phyloP scores from a whole-genome alignment of 176 grass and related monocot species.

The Hordeum marinum region DNA sequence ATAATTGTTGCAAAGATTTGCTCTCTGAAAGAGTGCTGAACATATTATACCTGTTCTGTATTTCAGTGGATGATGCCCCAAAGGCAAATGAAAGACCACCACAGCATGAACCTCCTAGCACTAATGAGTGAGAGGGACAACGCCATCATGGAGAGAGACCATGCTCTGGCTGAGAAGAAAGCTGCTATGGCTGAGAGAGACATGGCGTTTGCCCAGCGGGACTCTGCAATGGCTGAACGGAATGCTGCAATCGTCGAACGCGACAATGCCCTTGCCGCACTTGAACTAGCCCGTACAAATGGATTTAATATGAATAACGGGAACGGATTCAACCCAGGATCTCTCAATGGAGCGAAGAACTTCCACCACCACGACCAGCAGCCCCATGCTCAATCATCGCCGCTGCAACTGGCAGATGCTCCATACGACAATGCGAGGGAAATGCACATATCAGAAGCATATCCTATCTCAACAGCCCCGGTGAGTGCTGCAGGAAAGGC shows the following conservation, averaged over 20 bases:
- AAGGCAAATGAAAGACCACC: conserved; percentile 66
- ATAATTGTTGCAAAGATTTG: background rate
- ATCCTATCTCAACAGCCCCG: conserved; percentile 52
- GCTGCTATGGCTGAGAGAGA: conserved; percentile 77
- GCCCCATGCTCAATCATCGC: conserved; percentile 55
- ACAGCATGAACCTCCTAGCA: conserved; percentile 57
- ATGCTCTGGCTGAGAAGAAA: conserved; percentile 84
- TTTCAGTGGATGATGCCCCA: conserved; percentile 95
- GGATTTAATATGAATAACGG: conserved; percentile 45
- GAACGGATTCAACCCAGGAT: conserved; percentile 36
- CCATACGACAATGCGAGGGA: conserved; percentile 73
- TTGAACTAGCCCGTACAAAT: conserved; percentile 55
- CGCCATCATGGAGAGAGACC: conserved; percentile 72
- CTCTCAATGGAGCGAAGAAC: conserved; percentile 37
- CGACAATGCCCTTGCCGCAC: conserved; percentile 70
- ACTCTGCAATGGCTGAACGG: conserved; percentile 72
- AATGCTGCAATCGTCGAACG: conserved; percentile 72
- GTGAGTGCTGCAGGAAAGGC: conserved; percentile 37
- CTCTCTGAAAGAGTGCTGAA: background rate
- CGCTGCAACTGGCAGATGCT: conserved; percentile 67
- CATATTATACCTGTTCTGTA: background rate
- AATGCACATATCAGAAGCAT: conserved; percentile 82
- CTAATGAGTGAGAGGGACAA: conserved; percentile 71
- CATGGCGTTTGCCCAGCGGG: conserved; percentile 67
- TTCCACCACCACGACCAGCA: conserved; percentile 51